phyloP scores from a whole-genome alignment of 2,329 filamentous ascomycete species.

The Corinectria fuckeliana region DNA sequence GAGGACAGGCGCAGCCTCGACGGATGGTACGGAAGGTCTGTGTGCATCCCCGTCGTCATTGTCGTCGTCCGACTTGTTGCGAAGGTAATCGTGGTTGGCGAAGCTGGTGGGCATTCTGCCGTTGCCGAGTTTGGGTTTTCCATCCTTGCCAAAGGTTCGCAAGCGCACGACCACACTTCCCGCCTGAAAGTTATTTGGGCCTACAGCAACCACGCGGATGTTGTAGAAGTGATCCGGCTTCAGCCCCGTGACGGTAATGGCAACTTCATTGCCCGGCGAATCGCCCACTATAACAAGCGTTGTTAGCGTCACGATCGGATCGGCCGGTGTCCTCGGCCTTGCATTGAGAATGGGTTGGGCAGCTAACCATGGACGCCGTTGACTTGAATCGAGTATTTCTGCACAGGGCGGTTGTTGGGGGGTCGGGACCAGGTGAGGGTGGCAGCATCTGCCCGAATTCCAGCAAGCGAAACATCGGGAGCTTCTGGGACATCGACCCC shows the following conservation, averaged over 20 bases:
- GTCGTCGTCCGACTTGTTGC: constrained; percentile 49
- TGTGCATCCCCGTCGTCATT: constrained; percentile 55
- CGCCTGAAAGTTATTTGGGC: constrained; percentile 89
- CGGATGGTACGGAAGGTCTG: constrained; percentile 57
- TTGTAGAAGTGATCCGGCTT: constrained; percentile 91
- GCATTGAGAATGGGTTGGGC: constrained; percentile 1
- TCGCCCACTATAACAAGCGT: constrained; percentile 71
- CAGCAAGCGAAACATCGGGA: constrained; percentile 88
- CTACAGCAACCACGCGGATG: constrained; percentile 89
- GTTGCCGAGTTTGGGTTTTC: constrained; percentile 65
- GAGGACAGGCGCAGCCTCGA: constrained; percentile 68
- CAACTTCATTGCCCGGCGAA: constrained; percentile 59
- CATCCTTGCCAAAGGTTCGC: constrained; percentile 73
- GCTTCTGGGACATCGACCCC: constrained; percentile 92
- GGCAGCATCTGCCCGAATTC: constrained; percentile 85
- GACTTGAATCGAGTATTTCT: constrained; percentile 90
- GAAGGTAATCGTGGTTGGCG: constrained; percentile 57
- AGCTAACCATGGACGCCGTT: constrained; percentile 86
- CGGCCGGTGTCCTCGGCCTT: not conserved
- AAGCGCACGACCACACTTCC: constrained; percentile 86
- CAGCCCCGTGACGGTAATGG: constrained; percentile 89
- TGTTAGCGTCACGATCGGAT: constrained; percentile 22
- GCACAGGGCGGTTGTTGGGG: constrained; percentile 68
- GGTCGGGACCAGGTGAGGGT: constrained; percentile 90
- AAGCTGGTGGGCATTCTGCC: constrained; percentile 64